Conservation (phyloP, 2,329 filamentous ascomycete species). For the Drechslerella dactyloides region DNA sequence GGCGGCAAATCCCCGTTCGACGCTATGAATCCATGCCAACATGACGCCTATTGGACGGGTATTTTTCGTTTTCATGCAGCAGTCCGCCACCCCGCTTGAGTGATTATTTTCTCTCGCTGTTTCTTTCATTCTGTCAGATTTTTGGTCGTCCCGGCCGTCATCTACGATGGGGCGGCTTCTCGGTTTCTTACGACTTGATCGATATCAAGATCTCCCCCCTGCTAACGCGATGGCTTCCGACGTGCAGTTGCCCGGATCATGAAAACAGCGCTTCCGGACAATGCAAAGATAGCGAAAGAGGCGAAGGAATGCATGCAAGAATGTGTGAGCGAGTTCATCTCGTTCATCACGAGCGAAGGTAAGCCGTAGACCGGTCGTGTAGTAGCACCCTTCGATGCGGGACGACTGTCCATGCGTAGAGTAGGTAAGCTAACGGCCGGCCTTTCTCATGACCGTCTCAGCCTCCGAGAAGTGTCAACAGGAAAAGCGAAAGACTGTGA, state of each 20-base stretch:
- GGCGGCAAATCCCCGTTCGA: conserved; percentile 49
- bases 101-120: conserved; percentile 27
- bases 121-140: conserved; percentile 1
- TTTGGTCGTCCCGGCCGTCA: conserved; percentile 39
- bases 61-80: conserved; percentile 49
- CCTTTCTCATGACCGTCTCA: conserved; percentile 58
- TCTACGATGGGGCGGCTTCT: conserved; percentile 45
- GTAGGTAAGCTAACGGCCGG: conserved; percentile 11
- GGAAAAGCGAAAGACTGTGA: conserved; percentile 98
- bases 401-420: conserved; percentile 7
- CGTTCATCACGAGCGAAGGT: conserved; percentile 99
- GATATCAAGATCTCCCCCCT: conserved; percentile 40
- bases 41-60: conserved; percentile 48
- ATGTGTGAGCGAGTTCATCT: conserved; percentile 99
- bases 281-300: conserved; percentile 98
- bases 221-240: conserved; percentile 54
- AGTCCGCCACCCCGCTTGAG: conserved; percentile 49
- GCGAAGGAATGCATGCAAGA: conserved; percentile 99
- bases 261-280: conserved; percentile 96
- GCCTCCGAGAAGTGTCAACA: conserved; percentile 99
- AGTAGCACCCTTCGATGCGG: conserved; percentile 24
- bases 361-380: conserved; percentile 58
- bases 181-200: conserved; percentile 3
- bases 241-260: conserved; percentile 95
- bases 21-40: conserved; percentile 49